Percentiles rank a stretch among this genome's conserved stretches.
These are phyloP conservation scores for Thielaviopsis ethacetica DNA, from an alignment of 2,329 filamentous ascomycete genomes.

Conservation along the genomic window DNA sequence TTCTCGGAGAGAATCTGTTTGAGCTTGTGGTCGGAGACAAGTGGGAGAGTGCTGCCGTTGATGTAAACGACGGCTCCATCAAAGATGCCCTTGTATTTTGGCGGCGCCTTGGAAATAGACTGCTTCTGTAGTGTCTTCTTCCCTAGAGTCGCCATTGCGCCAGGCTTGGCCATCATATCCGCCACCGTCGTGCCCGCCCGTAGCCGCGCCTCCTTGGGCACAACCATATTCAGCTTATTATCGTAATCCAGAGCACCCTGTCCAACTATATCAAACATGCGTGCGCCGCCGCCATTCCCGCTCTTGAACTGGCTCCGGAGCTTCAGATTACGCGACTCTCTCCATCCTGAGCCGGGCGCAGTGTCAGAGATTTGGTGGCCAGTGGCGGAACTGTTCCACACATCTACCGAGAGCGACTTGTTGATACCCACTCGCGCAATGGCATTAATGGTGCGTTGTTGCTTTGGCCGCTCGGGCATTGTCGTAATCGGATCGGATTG, in stretches of 20 bases:
- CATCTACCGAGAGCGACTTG: conserved; percentile 38
- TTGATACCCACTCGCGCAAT: conserved; percentile 23
- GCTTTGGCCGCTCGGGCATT: conserved; percentile 1
- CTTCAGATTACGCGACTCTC: conserved; percentile 51
- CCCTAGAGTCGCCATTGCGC: conserved; percentile 22
- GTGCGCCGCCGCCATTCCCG: conserved; percentile 38
- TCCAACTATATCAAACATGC: conserved; percentile 49
- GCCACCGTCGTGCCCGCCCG: conserved; percentile 28
- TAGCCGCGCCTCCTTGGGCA: conserved; percentile 26
- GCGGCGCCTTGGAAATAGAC: not conserved
- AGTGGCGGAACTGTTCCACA: conserved; percentile 57
- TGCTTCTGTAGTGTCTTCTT: not conserved
- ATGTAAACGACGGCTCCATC: conserved; percentile 60
- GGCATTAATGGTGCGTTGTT: conserved; percentile 5
- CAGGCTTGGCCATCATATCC: conserved; percentile 36
- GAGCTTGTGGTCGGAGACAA: conserved; percentile 71
- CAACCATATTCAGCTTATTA: conserved; percentile 25
- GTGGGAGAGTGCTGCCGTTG: conserved; percentile 71
- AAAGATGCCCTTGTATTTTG: conserved; percentile 38
- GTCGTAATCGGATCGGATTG: not conserved
- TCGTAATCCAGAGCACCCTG: conserved; percentile 42
- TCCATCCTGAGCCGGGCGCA: conserved; percentile 49
- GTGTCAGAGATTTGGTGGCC: conserved; percentile 68
- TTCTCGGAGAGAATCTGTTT: conserved; percentile 62
- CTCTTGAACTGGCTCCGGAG: conserved; percentile 51